Evolutionary conservation across 768 basidiomycete genomes (phyloP).

Genomic region (Daedalea quercina): DNA sequence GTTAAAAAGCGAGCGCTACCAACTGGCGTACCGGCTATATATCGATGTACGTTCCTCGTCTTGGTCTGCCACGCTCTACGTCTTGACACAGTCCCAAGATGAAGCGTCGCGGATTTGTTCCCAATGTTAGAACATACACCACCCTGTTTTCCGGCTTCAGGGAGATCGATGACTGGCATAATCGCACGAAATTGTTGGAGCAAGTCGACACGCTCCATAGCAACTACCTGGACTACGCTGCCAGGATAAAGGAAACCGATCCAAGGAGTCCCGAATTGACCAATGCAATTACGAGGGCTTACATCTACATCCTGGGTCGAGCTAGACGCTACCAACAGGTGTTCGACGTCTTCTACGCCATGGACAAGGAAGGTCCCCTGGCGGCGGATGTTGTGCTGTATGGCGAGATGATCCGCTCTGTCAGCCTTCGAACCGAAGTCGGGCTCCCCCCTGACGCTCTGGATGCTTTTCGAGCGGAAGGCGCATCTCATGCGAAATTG

Average conservation of each 20-base stretch:
- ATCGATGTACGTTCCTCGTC: slow-evolving; percentile 47
- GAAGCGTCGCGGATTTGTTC: slow-evolving; percentile 76
- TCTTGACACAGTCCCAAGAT: slow-evolving; percentile 43
- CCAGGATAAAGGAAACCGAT: slow-evolving; percentile 41
- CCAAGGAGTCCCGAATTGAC: slow-evolving; percentile 41
- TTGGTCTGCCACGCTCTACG: neutral
- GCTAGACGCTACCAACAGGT: slow-evolving; percentile 56
- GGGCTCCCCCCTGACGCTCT: slow-evolving; percentile 9
- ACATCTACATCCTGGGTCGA: slow-evolving; percentile 61
- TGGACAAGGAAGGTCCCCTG: slow-evolving; percentile 59
- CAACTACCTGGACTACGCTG: slow-evolving; percentile 44
- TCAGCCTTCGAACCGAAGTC: slow-evolving; percentile 25
- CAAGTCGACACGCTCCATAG: slow-evolving; percentile 58
- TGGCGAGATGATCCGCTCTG: slow-evolving; percentile 57
- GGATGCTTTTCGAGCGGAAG: slow-evolving; percentile 27
- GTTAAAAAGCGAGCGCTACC: slow-evolving; percentile 48
- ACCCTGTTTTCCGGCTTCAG: slow-evolving; percentile 56
- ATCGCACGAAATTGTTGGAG: slow-evolving; percentile 51
- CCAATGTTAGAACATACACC: slow-evolving; percentile 59
- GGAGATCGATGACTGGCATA: slow-evolving; percentile 54
- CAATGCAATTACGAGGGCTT: slow-evolving; percentile 46
- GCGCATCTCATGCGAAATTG: slow-evolving; percentile 60
- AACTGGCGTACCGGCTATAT: slow-evolving; percentile 59
- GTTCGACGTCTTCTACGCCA: slow-evolving; percentile 67
- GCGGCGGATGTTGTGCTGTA: slow-evolving; percentile 56